Base-by-base conservation (phyloP, 2,329 filamentous ascomycete species). In the Penicillium polonicum region DNA sequence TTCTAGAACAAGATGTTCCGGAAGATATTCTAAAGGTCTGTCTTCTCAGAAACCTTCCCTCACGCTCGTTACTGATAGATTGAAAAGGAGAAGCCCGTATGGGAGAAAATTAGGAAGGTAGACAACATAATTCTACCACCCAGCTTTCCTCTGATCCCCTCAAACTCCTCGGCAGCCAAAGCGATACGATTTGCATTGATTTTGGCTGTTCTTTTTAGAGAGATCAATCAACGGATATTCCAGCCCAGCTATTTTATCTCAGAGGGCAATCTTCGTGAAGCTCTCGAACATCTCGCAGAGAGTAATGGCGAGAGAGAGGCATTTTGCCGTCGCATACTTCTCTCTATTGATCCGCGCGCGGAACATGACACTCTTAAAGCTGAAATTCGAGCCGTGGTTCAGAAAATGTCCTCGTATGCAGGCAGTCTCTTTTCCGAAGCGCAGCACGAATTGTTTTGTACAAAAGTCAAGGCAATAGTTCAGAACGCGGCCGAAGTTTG, bases 321-420 rank as follows among this genome's bases (percentile, higher is more conserved):
- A 1, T 55, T 58, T 48, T 50, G 9, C 56, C 33, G 56, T 46
- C 33, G 51, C n/a, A 38, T 58, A n/a, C 45, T 58, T 58, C 50
- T 58, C 45, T 58, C 45, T 1, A 50, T 58, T 35, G 21, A 55
- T 21, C 45, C 31, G 1, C 2, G 25, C 29, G 51, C 56, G 57
- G 31, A 59, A 44, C 35, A 58, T 58, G 17, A 3, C 2, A 4
- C 27, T 29, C 9, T 3, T 3, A 10, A 29, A 27, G 8, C 27
- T 0, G 27, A 27, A 7, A 27, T 27, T 27, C 27, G 27, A 27
- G 27, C 27, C 27, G 27, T 27, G 27, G 27, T 27, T 7, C 27
- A 27, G 27, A 27, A 7, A 27, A 27, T 27, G 27, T 27, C 27
- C 2, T 27, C 27, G 8, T 27, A 27, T 27, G 9, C 27, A 7